Conservation (phyloP, 78 protist genomes). For the Dictyostelium brefeldianum region DNA sequence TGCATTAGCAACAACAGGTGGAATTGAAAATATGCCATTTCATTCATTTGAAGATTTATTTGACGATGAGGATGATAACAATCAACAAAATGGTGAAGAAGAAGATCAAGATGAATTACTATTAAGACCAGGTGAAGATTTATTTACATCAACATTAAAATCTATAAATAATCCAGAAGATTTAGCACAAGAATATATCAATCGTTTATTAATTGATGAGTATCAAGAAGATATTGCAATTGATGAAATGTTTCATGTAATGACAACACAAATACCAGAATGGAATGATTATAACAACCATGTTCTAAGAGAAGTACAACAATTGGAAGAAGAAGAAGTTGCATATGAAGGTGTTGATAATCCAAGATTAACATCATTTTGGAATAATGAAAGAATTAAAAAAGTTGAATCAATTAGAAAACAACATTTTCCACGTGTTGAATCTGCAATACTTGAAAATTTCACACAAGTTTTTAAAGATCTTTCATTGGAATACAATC, state of each 20-base stretch:
- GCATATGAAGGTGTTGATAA: not conserved
- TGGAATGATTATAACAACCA: conserved; percentile 21
- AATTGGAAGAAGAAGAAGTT: not conserved
- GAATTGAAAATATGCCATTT: not conserved
- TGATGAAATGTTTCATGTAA: not conserved
- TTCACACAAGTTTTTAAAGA: not conserved
- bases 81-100: not conserved
- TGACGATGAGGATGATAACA: not conserved
- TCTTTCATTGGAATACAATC: not conserved
- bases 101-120: not conserved
- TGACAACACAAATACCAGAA: not conserved
- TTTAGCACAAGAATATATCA: not conserved
- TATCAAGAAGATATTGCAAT: not conserved
- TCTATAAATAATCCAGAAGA: not conserved
- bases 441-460: not conserved
- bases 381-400: conserved; percentile 13
- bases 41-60: not conserved
- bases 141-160: not conserved
- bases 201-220: not conserved
- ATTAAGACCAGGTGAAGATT: not conserved
- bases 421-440: conserved; percentile 41
- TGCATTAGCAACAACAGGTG: not conserved
- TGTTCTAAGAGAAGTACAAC: not conserved
- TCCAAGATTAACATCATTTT: not conserved
- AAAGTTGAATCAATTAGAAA: conserved; percentile 16